phyloP scores from a whole-genome alignment of 2,329 filamentous ascomycete species.

The Aspergillus melleus region DNA sequence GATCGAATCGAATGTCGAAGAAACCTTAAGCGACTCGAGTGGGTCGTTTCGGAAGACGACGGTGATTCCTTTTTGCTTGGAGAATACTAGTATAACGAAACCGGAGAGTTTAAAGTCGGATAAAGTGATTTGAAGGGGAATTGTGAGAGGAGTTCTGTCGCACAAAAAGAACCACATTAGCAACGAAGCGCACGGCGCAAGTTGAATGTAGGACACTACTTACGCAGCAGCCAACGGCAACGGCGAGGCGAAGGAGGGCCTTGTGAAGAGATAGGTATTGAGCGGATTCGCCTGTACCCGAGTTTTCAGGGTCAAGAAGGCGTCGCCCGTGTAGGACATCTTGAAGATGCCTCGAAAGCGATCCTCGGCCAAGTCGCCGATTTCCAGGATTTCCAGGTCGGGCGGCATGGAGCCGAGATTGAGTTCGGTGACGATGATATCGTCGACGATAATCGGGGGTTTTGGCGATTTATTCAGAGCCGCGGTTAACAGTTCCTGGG shows the following conservation, averaged over 20 bases:
- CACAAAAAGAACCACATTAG: constrained; percentile 8
- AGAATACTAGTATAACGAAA: constrained; percentile 97
- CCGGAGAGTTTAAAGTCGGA: constrained; percentile 95
- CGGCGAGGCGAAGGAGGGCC: constrained; percentile 88
- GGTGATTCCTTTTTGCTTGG: constrained; percentile 93
- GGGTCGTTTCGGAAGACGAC: constrained; percentile 98
- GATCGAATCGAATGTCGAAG: constrained; percentile 97
- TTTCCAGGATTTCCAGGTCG: constrained; percentile 94
- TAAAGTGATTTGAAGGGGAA: constrained; percentile 93
- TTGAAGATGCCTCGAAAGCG: constrained; percentile 98
- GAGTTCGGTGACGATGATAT: constrained; percentile 96
- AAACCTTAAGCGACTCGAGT: constrained; percentile 95
- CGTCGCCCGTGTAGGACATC: constrained; percentile 96
- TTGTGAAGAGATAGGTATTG: constrained; percentile 91
- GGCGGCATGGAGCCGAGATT: constrained; percentile 94
- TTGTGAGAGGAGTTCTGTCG: constrained; percentile 75
- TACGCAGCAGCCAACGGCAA: constrained; percentile 81
- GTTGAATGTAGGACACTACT: constrained; percentile 23
- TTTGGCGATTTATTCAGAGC: constrained; percentile 98
- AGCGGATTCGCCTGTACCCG: constrained; percentile 96
- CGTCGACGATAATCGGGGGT: constrained; percentile 97
- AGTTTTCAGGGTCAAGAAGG: constrained; percentile 91
- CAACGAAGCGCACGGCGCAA: background rate
- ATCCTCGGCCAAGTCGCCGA: constrained; percentile 95
- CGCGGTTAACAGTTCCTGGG: constrained; percentile 89